Percentiles rank a stretch among this genome's conserved stretches.
Conservation (phyloP, 2,329 filamentous ascomycete species). For the Sarocladiaceae sp. region DNA sequence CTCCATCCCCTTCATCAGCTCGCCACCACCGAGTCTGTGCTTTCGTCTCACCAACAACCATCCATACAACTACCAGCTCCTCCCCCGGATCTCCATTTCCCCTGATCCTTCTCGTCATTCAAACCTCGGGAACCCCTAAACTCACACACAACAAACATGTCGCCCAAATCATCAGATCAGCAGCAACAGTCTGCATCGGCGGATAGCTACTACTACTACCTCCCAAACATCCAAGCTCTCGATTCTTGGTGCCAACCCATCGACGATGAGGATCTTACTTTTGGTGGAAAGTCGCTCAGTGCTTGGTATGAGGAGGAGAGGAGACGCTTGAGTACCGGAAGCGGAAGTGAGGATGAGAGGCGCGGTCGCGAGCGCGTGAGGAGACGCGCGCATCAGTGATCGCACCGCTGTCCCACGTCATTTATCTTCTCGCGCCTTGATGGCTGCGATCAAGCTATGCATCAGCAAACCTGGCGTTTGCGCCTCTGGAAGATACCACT, state of each 20-base stretch:
- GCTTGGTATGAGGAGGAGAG: conserved; percentile 58
- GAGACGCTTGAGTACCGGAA: conserved; percentile 31
- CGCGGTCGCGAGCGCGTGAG: conserved; percentile 35
- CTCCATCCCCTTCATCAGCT: background rate
- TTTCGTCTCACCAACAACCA: background rate
- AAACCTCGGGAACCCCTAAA: background rate
- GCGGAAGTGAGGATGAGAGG: conserved; percentile 32
- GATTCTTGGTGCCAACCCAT: conserved; percentile 50
- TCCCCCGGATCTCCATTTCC: background rate
- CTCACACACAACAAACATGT: background rate
- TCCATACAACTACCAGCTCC: too few species aligned
- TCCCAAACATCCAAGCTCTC: conserved; percentile 14
- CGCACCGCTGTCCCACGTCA: conserved; percentile 13
- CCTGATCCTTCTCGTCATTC: background rate
- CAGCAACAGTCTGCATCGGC: background rate
- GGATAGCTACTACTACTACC: conserved; percentile 8
- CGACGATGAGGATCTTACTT: conserved; percentile 58
- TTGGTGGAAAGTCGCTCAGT: conserved; percentile 56
- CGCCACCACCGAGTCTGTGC: background rate
- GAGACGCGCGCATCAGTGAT: conserved; percentile 22
- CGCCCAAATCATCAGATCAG: background rate
- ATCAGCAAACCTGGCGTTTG: too few species aligned
- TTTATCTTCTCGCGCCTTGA: background rate
- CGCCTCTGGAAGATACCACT: too few species aligned
- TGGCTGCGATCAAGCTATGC: too few species aligned